Evolutionary conservation across 495 filamentous ascomycete species (phyloP).

Genomic region (Penicillium nucicola): DNA sequence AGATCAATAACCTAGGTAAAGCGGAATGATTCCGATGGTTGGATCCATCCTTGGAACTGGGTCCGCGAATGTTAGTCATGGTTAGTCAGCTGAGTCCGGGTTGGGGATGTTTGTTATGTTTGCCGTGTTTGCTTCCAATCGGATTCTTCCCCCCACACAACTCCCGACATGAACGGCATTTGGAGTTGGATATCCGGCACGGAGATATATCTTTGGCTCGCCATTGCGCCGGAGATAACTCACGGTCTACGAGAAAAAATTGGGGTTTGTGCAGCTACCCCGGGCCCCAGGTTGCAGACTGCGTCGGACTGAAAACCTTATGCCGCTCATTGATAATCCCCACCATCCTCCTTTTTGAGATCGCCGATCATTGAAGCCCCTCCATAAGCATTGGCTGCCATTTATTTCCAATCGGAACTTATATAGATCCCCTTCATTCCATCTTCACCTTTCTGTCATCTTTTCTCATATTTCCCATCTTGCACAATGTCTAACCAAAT

Average conservation of each 20-base stretch:
- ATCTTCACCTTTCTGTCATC: neutral
- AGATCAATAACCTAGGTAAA: too few relatives aligned
- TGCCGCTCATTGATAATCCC: neutral
- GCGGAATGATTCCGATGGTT: neutral
- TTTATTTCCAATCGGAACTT: neutral
- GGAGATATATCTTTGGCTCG: neutral
- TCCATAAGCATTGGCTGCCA: neutral
- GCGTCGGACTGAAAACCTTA: too few relatives aligned
- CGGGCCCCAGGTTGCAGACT: too few relatives aligned
- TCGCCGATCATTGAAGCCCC: neutral
- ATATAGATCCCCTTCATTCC: neutral
- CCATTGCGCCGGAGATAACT: neutral
- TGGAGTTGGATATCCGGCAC: neutral
- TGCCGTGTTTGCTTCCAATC: too few relatives aligned
- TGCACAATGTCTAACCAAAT: slow-evolving; percentile 12
- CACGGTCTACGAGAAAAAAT: neutral
- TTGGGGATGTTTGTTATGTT: slow-evolving; percentile 1
- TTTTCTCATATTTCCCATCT: too few relatives aligned
- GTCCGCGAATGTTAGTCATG: too few relatives aligned
- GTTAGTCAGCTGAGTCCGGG: too few relatives aligned
- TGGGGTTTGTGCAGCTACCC: too few relatives aligned
- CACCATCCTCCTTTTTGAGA: neutral
- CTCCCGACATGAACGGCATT: neutral
- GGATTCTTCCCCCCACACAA: neutral
- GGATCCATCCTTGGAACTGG: too few relatives aligned